Evolutionary conservation across 176 grass and related monocot species (phyloP).

Genomic region (Hyparrhenia diplandra): DNA sequence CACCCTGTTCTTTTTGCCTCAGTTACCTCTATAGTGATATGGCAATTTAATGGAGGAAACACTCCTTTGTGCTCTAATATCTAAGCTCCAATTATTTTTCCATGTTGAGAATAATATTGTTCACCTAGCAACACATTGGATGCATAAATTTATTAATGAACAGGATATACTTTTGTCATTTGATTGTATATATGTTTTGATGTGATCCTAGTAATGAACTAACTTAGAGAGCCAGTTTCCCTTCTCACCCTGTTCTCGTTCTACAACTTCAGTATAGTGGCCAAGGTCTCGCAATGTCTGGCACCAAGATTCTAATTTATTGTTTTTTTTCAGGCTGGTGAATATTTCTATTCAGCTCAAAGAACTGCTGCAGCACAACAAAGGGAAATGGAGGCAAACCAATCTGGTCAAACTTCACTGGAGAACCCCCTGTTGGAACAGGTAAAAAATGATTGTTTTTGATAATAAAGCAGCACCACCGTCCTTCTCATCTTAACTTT

Average conservation of each 20-base stretch:
- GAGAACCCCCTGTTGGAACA: constrained; percentile 82
- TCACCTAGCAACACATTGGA: neutral
- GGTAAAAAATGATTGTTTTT: constrained; percentile 39
- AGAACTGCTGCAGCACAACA: constrained; percentile 80
- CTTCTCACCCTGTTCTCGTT: neutral
- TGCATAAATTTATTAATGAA: neutral
- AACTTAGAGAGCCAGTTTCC: neutral
- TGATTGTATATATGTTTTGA: neutral
- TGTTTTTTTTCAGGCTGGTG: constrained; percentile 58
- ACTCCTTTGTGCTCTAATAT: neutral
- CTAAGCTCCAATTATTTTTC: neutral
- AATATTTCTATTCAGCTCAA: constrained; percentile 84
- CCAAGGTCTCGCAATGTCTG: neutral
- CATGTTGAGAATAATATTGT: neutral
- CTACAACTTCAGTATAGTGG: neutral
- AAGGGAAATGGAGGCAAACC: constrained; percentile 58
- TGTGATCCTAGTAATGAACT: neutral
- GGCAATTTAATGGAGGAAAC: neutral
- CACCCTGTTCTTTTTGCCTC: neutral
- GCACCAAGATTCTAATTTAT: constrained; percentile 23
- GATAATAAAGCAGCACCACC: neutral
- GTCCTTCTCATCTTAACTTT: constrained; percentile 1
- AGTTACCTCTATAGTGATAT: too few species aligned
- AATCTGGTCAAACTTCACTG: constrained; percentile 62
- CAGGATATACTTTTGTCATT: neutral